Base-by-base conservation (phyloP, 2,329 filamentous ascomycete genomes). In the Sporothrix mexicana region DNA sequence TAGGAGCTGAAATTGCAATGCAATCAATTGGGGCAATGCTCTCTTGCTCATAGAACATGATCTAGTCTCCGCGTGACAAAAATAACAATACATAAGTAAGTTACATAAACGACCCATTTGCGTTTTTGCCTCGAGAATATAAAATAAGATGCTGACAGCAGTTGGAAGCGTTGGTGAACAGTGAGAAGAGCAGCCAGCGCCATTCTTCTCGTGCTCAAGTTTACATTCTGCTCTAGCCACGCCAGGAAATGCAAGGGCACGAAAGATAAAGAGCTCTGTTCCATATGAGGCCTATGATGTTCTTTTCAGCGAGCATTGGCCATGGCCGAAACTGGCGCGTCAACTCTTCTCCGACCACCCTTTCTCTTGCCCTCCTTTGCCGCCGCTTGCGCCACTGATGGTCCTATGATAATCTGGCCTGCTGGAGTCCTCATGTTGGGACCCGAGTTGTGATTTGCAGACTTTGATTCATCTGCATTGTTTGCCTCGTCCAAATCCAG, bases 401-500 rank as follows among this genome's bases (percentile, higher is more conserved):
- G 45, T 68, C 53, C 57, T 70, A 70, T 61, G 76, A 70, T 61
- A 76, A 75, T 47, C 74, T 62, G 67, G 74, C 71, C 64, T 64
- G 72, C 23, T 73, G 72, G 57, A 72, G 71, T 17, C 25, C 72
- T 74, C 73, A 51, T 53, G 49, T 41, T n/a, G 30, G 64, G 23
- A 51, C 25, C 36, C 61, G 53, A 30, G 51, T 70, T 59, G 17
- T 61, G 15, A 25, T 43, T 43, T 9, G 15, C 10, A 13, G 61
- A 20, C 12, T 61, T 71, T 53, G 84, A 75, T 30, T 77, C 78
- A 15, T 77, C 74, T 67, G 82, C 80, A 17, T 76, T 75, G 17
- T 76, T 75, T 17, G 83, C 77, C 70, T 82, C 80, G 10, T 77
- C 77, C 23, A 80, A 78, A 73, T 89, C 85, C 70, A 93, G 80